Percentiles rank a stretch among this genome's conserved stretches.
These are phyloP conservation scores for Earliella scabrosa DNA, from an alignment of 1,284 basidiomycete species.

Conservation along the genomic window DNA sequence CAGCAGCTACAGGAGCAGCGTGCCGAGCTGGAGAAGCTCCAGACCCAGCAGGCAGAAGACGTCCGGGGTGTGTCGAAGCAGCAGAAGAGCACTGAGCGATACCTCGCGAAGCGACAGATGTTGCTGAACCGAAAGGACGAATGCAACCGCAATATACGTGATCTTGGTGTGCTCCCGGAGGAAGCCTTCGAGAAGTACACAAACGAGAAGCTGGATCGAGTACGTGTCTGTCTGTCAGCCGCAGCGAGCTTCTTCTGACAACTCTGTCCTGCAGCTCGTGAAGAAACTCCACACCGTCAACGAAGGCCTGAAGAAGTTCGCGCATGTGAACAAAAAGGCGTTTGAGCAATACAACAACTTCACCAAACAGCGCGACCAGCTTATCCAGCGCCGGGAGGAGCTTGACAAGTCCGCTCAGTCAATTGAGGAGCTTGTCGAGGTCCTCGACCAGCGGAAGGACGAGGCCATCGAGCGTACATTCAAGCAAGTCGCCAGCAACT, in stretches of 20 bases:
- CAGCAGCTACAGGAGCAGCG: slow-evolving; percentile 70
- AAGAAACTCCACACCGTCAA: slow-evolving; percentile 91
- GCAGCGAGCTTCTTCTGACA: not conserved
- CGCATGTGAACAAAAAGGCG: slow-evolving; percentile 99
- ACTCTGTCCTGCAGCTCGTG: slow-evolving; percentile 64
- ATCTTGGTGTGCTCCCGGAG: slow-evolving; percentile 95
- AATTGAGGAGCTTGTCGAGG: slow-evolving; percentile 94
- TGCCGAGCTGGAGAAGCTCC: slow-evolving; percentile 73
- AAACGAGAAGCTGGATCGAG: slow-evolving; percentile 81
- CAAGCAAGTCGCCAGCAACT: slow-evolving; percentile 96
- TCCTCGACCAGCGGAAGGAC: slow-evolving; percentile 96
- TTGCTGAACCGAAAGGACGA: slow-evolving; percentile 87
- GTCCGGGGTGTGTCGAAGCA: slow-evolving; percentile 84
- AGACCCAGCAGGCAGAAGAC: slow-evolving; percentile 86
- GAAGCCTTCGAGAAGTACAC: slow-evolving; percentile 98
- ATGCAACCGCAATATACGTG: slow-evolving; percentile 92
- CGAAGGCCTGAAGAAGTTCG: slow-evolving; percentile 93
- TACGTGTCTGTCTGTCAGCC: slow-evolving; percentile 42
- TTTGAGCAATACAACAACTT: slow-evolving; percentile 99
- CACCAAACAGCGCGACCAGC: slow-evolving; percentile 95
- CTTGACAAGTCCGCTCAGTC: slow-evolving; percentile 88
- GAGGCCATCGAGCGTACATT: slow-evolving; percentile 99
- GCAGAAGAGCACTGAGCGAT: slow-evolving; percentile 95
- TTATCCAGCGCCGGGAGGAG: slow-evolving; percentile 86
- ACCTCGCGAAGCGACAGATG: slow-evolving; percentile 90